phyloP scores from a whole-genome alignment of 192 early-diverging fungal species.

The Linnemannia elongata region DNA sequence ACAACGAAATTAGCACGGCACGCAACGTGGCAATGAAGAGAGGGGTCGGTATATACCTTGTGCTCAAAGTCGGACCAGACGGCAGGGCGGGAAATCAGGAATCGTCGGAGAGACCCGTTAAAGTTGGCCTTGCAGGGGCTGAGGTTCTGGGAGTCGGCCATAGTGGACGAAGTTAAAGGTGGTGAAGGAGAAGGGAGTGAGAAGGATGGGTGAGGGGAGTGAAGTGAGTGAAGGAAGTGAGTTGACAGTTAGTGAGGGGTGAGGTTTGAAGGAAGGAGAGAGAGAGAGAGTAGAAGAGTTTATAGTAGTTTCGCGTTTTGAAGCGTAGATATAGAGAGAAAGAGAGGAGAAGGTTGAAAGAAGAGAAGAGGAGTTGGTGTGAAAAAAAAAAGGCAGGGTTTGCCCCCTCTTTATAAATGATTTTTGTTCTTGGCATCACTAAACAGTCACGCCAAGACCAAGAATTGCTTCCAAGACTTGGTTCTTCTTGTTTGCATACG shows the following conservation, averaged over 20 bases:
- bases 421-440: neutral
- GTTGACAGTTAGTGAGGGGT: neutral
- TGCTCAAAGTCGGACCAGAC: constrained; percentile 45
- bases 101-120: constrained; percentile 47
- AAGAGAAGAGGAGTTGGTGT: neutral
- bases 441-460: constrained; percentile 7
- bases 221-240: constrained; percentile 6
- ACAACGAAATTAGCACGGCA: no score
- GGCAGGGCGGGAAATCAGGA: constrained; percentile 48
- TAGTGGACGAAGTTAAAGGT: neutral
- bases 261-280: neutral
- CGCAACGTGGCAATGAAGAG: neutral
- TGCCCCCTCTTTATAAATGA: neutral
- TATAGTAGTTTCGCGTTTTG: neutral
- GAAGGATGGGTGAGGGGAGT: constrained; percentile 1
- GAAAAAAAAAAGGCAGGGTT: neutral
- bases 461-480: no score
- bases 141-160: constrained; percentile 39
- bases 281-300: neutral
- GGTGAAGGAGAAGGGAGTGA: neutral
- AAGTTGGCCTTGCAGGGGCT: constrained; percentile 54
- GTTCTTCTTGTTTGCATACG: no score
- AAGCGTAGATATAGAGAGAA: neutral
- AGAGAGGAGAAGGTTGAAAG: neutral
- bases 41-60: constrained; percentile 29